Base-by-base conservation (phyloP, 2,329 filamentous ascomycete species). In the Monilinia fructigena region DNA sequence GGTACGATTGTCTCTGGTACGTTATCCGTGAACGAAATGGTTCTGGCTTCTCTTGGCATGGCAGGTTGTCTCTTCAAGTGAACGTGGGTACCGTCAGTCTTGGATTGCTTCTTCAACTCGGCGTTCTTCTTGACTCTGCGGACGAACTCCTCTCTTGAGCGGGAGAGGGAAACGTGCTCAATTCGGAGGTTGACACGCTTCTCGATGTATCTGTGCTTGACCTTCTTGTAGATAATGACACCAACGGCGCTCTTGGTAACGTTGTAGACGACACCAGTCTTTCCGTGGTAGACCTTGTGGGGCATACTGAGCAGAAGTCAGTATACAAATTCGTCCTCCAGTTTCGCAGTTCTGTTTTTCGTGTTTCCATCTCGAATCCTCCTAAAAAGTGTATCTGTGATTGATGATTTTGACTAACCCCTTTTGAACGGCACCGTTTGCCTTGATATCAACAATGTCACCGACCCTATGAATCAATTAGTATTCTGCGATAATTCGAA, bases 181-280 rank as follows among this genome's bases (percentile, higher is more conserved):
- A 98, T 83, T 80, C 95, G 92, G 84, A 99, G 86, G 89, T 97
- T 98, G 86, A 99, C 89, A 82, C 95, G 94, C 93, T 99, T 99
- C 91, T 99, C 95, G 81, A 99, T 87, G 89, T 97, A 99, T 79
- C 94, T 91, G 90, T 98, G 95, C 85, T 93, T 93, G 81, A 99
- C 95, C 83, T 96, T 92, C 89, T 97, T 97, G 91, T 96, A 94
- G 84, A 99, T 91, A 85, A 99, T 97, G 82, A 99, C 91, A 78
- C 95, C 95, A 80, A 99, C 93, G 74, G 95, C 91, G 77, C 88
- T 91, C 89, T 97, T 97, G 84, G 94, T 95, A 78, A 99, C 95
- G 87, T 99, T 99, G 91, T 96, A 97, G 83, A 97, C 85, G 78
- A 97, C 91, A 80, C 93, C 93, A 72, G 93, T 97, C 91, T 98